A percentile compares a stretch with the other conserved stretches of the same genome.
Evolutionary conservation across 2,329 filamentous ascomycete genomes (phyloP).

Genomic region (Orbilia quercus): DNA sequence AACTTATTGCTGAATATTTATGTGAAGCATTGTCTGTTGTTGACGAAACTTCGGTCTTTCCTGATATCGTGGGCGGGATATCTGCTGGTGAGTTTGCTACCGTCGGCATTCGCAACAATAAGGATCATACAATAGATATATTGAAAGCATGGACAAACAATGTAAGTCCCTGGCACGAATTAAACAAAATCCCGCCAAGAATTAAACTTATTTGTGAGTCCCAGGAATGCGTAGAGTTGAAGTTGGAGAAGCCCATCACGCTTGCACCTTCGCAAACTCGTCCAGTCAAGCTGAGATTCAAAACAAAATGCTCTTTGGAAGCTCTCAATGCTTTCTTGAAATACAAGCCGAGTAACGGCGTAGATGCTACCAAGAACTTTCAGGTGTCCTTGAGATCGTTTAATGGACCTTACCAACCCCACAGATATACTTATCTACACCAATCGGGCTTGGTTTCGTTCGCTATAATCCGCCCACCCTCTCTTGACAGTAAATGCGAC

Average conservation of each 20-base stretch:
- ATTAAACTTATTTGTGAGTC: too few species aligned
- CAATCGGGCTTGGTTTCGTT: slow-evolving; percentile 66
- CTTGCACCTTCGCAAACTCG: slow-evolving; percentile 31
- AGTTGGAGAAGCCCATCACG: slow-evolving; percentile 10
- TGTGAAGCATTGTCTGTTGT: slow-evolving; percentile 61
- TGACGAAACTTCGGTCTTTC: slow-evolving; percentile 64
- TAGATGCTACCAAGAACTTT: slow-evolving; percentile 2
- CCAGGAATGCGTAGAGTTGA: slow-evolving; percentile 14
- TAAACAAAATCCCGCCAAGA: too few species aligned
- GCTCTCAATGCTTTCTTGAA: slow-evolving; percentile 9
- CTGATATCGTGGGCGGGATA: slow-evolving; percentile 67
- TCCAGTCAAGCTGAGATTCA: slow-evolving; percentile 18
- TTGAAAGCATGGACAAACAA: slow-evolving; percentile 60
- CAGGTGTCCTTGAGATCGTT: slow-evolving; percentile 21
- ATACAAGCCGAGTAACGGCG: neutral
- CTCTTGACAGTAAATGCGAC: slow-evolving; percentile 57
- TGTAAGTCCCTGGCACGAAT: slow-evolving; percentile 59
- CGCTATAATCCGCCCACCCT: slow-evolving; percentile 69
- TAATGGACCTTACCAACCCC: slow-evolving; percentile 46
- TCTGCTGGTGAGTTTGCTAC: slow-evolving; percentile 67
- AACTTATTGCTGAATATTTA: slow-evolving; percentile 62
- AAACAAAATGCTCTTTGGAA: neutral
- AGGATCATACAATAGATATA: slow-evolving; percentile 62
- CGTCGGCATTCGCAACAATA: slow-evolving; percentile 66
- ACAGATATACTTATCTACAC: slow-evolving; percentile 58